Percentiles rank a stretch among this genome's conserved stretches.
Evolutionary conservation across 441 rosid genomes (phyloP).

Genomic region (Geranium incanum): DNA sequence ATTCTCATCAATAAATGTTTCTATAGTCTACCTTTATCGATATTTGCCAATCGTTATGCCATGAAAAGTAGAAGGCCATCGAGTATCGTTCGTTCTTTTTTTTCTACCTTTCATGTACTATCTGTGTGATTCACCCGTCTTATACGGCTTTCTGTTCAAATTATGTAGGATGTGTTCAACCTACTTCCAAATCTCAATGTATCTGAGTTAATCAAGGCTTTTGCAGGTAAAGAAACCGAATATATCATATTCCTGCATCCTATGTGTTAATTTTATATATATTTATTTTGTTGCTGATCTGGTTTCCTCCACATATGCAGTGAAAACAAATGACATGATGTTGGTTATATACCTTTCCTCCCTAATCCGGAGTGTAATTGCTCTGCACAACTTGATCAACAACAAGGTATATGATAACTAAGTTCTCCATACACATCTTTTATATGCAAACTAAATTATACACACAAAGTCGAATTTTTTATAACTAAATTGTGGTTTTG

Average conservation of each 20-base stretch:
- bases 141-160: background rate
- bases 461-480: no score
- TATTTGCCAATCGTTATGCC: no score
- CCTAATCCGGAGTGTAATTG: slow-evolving; percentile 51
- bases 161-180: slow-evolving; percentile 63
- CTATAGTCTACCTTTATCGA: no score
- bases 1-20: no score
- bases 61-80: no score
- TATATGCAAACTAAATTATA: background rate
- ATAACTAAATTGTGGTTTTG: no score
- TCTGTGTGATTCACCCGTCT: no score
- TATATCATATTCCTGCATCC: background rate
- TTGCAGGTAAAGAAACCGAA: slow-evolving; percentile 41
- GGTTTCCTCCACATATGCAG: no score
- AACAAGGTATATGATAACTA: slow-evolving; percentile 38
- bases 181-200: slow-evolving; percentile 74
- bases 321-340: slow-evolving; percentile 68
- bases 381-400: slow-evolving; percentile 58
- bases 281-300: slow-evolving; percentile 12
- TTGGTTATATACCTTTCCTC: slow-evolving; percentile 55
- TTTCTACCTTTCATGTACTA: background rate
- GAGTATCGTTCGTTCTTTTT: no score
- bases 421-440: background rate
- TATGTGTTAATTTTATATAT: background rate
- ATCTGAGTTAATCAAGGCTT: slow-evolving; percentile 64